Base-by-base conservation (phyloP, 495 filamentous ascomycete species). In the Penicillium crystallinum region DNA sequence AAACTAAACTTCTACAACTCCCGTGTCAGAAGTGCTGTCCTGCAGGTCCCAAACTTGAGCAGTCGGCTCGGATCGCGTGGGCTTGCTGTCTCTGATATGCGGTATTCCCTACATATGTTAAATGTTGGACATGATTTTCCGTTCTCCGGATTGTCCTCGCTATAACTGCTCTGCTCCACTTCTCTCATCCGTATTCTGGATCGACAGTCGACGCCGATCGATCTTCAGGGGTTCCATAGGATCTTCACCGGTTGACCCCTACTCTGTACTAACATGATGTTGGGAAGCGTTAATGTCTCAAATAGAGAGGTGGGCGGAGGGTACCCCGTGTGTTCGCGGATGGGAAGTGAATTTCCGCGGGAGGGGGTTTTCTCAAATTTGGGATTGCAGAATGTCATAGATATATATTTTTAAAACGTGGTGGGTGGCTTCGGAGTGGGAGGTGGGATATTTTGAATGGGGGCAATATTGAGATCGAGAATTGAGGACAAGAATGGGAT, bases 181-280 rank as follows among this genome's bases (percentile, higher is more conserved):
- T 35, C 31, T 42, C 48, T 31, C 48, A 50, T 17, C 45, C 12
- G 39, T 39, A 19, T 31, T 50, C 37, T 39, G 15, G 48, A 50
- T 50, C 48, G 37, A 22, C 48, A 33, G 9, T 22, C 21, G 34
- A 50, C 19, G 48, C 19, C 36, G 48, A 50, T 50, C 48, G 48
- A 50, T 50, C 48, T 50, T 50, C 48, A 50, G 48, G 48, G 48
- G 48, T 50, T 42, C 48, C 48, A 42, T 50, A 42, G 29, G 38
- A 50, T 42, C 37, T 42, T 17, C 29, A 14, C 18, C 30, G 27
- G 27, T 25, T 33, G 29, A 19, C 33, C 46, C 33, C 45, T 47
- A 37, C n/a, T 11, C 12, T 8, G 8, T 37, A 18, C 31, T 37
- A 4, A 12, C 2, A 18, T 15, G 14, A 15, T 35, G 9, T 25